Percentiles rank a stretch among this genome's conserved stretches.
phyloP scores from a whole-genome alignment of 352 stramenopile genomes.

The Pythium plurisporium region DNA sequence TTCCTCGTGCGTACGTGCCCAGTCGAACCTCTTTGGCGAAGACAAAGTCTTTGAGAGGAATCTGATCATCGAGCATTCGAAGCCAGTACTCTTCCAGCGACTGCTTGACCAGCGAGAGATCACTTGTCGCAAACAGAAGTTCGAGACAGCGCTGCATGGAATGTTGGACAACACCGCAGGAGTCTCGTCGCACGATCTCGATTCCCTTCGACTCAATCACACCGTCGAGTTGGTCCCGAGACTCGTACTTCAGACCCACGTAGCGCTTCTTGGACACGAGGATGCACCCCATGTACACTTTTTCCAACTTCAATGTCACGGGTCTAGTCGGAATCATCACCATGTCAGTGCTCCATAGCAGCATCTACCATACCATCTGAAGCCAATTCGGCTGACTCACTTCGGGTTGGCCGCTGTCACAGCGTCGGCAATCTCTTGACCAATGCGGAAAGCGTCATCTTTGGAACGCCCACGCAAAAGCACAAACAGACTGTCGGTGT shows the following conservation, averaged over 20 bases:
- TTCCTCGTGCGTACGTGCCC: conserved; percentile 64
- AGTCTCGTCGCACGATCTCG: conserved; percentile 91
- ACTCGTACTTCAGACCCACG: conserved; percentile 85
- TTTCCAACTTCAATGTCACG: conserved; percentile 81
- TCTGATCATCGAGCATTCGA: conserved; percentile 54
- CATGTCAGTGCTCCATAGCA: too few relatives aligned
- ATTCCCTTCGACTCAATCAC: conserved; percentile 91
- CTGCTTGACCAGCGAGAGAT: conserved; percentile 70
- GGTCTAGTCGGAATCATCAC: conserved; percentile 29
- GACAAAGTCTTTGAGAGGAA: conserved; percentile 75
- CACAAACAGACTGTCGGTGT: conserved; percentile 99
- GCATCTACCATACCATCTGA: too few relatives aligned
- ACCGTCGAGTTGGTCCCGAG: conserved; percentile 35
- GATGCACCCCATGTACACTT: conserved; percentile 92
- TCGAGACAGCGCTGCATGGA: conserved; percentile 63
- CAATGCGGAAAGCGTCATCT: conserved; percentile 92
- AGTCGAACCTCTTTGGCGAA: conserved; percentile 85
- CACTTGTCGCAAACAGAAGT: conserved; percentile 59
- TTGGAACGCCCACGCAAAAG: conserved; percentile 92
- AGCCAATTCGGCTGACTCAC: too few relatives aligned
- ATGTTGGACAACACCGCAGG: conserved; percentile 83
- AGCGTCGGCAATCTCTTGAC: conserved; percentile 84
- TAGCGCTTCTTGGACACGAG: conserved; percentile 96
- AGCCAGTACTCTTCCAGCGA: conserved; percentile 60
- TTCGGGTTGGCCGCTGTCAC: conserved; percentile 86